Conservation (phyloP, 1,284 basidiomycete species). For the Papiliotrema nemorosa region DNA sequence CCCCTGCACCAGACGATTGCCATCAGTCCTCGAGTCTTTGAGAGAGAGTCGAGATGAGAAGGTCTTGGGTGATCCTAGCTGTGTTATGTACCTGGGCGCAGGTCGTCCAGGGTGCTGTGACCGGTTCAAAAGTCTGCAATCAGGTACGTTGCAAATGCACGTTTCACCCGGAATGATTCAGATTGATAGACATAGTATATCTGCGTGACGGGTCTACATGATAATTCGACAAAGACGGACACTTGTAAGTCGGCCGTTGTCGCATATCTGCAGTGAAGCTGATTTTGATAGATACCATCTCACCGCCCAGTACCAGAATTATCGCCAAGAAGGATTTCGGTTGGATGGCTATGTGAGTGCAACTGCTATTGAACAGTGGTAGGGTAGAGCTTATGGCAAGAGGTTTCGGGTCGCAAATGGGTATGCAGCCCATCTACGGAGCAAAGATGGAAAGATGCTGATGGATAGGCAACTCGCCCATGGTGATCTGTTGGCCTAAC, state of each 20-base stretch:
- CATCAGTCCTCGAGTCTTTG: no score
- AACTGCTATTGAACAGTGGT: neutral
- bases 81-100: no score
- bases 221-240: slow-evolving; percentile 18
- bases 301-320: slow-evolving; percentile 13
- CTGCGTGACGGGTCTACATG: slow-evolving; percentile 26
- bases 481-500: slow-evolving; percentile 67
- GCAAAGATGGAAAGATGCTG: neutral
- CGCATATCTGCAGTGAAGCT: neutral
- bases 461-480: slow-evolving; percentile 51
- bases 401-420: slow-evolving; percentile 59
- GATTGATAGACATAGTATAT: slow-evolving; percentile 15
- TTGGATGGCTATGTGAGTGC: slow-evolving; percentile 58
- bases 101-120: no score
- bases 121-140: neutral
- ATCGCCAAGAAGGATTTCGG: slow-evolving; percentile 52
- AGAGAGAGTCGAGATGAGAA: no score
- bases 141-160: neutral
- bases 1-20: no score
- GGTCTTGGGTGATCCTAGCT: no score
- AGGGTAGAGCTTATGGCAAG: slow-evolving; percentile 2
- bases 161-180: neutral
- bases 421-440: slow-evolving; percentile 9
- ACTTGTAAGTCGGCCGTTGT: slow-evolving; percentile 19
- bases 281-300: slow-evolving; percentile 21